These are phyloP conservation scores for Aspergillus texensis DNA, from an alignment of 2,329 filamentous ascomycete genomes.

Conservation along the genomic window DNA sequence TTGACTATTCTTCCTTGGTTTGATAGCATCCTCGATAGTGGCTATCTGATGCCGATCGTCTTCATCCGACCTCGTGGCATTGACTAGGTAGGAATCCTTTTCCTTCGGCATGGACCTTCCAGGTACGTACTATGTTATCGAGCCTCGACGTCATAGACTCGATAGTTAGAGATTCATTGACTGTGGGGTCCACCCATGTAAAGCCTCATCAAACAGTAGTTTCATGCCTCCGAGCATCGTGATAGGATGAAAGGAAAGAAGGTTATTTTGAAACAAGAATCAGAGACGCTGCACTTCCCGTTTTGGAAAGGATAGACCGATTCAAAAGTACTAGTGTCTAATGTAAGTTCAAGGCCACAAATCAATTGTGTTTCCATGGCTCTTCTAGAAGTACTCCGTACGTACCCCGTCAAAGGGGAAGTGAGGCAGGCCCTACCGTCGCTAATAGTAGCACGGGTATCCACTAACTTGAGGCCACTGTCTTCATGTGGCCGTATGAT, in stretches of 20 bases:
- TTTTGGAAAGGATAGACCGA: not conserved
- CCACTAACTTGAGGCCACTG: not conserved
- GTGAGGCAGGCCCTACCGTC: too few species aligned
- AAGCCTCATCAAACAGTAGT: not conserved
- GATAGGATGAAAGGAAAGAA: not conserved
- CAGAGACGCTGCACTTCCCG: not conserved
- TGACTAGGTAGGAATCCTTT: not conserved
- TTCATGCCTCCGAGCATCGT: not conserved
- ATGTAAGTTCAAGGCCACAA: not conserved
- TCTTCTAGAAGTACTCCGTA: not conserved
- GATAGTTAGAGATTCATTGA: not conserved
- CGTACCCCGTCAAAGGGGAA: too few species aligned
- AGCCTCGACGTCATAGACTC: not conserved
- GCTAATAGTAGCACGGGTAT: too few species aligned
- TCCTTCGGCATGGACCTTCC: not conserved
- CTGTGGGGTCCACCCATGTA: not conserved
- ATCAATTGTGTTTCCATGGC: not conserved
- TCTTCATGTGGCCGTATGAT: not conserved
- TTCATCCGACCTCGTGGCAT: not conserved
- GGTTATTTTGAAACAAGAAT: slow-evolving; percentile 1
- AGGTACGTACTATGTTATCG: not conserved
- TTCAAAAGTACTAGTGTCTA: not conserved
- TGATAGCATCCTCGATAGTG: not conserved
- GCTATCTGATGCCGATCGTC: not conserved
- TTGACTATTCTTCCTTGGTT: too few species aligned